Conservation (phyloP, 352 stramenopile species). For the Globisporangium perplexum region DNA sequence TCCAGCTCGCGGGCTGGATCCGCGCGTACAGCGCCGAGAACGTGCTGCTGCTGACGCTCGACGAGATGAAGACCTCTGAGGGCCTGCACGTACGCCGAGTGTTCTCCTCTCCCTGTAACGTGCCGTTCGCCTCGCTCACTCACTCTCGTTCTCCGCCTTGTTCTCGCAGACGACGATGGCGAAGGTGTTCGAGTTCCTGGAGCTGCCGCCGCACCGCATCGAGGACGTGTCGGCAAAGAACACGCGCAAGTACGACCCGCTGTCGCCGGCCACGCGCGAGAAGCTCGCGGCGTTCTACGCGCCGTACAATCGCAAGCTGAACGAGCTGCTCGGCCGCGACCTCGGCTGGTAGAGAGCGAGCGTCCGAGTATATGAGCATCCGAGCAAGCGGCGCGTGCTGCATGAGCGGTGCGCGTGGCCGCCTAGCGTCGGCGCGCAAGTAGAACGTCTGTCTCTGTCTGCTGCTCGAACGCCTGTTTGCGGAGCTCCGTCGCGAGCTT, state of each 20-base stretch:
- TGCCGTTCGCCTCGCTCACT: neutral
- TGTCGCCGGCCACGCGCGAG: conserved; percentile 40
- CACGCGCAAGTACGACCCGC: conserved; percentile 77
- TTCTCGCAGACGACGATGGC: conserved; percentile 55
- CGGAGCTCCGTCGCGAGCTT: conserved; percentile 29
- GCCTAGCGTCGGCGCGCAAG: conserved; percentile 30
- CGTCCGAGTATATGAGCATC: too few relatives aligned
- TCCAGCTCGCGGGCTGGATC: conserved; percentile 93
- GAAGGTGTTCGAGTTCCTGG: conserved; percentile 81
- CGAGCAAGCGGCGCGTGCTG: too few relatives aligned
- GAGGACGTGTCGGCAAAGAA: conserved; percentile 84
- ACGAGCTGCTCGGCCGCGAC: conserved; percentile 50
- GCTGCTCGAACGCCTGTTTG: conserved; percentile 37
- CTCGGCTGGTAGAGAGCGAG: conserved; percentile 52
- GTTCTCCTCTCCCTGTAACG: too few relatives aligned
- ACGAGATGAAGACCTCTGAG: conserved; percentile 87
- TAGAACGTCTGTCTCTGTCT: conserved; percentile 60
- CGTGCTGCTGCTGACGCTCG: conserved; percentile 91
- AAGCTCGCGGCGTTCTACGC: conserved; percentile 75
- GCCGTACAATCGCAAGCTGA: conserved; percentile 81
- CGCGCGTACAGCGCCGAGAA: conserved; percentile 84
- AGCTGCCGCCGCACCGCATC: conserved; percentile 77
- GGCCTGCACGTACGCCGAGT: conserved; percentile 61
- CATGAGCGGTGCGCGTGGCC: neutral
- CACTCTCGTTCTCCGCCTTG: conserved; percentile 9